Percentiles rank a stretch among this genome's conserved stretches.
These are phyloP conservation scores for Exophiala calicioides DNA, from an alignment of 2,329 filamentous ascomycete genomes.

Conservation along the genomic window DNA sequence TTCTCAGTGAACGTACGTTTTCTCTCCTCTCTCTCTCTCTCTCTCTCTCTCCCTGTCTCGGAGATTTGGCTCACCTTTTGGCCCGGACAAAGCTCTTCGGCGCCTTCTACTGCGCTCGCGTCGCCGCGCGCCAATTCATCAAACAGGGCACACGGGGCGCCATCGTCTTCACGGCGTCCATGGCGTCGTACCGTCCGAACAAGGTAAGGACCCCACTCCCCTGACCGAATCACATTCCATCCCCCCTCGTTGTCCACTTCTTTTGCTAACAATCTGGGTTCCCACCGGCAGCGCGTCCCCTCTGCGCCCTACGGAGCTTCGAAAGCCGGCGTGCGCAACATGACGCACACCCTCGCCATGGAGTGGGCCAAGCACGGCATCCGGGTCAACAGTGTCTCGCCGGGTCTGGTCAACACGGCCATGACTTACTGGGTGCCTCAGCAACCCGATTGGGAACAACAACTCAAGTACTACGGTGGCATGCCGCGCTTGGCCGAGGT, in stretches of 20 bases:
- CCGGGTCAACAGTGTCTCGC: slow-evolving; percentile 26
- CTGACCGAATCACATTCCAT: too few relatives aligned
- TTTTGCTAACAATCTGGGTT: background rate
- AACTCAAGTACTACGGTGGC: slow-evolving; percentile 61
- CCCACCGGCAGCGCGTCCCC: slow-evolving; percentile 45
- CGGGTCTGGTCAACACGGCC: slow-evolving; percentile 34
- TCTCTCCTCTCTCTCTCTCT: slow-evolving; percentile 17
- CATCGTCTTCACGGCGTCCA: slow-evolving; percentile 50
- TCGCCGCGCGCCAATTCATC: slow-evolving; percentile 41
- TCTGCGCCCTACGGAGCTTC: slow-evolving; percentile 39
- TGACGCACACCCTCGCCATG: slow-evolving; percentile 62
- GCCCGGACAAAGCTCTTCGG: slow-evolving; percentile 24
- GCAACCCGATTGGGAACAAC: slow-evolving; percentile 57
- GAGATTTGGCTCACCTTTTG: background rate
- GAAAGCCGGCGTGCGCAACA: slow-evolving; percentile 65
- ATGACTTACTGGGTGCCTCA: slow-evolving; percentile 55
- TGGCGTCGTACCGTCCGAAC: slow-evolving; percentile 53
- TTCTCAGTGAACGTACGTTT: slow-evolving; percentile 42
- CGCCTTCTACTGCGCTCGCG: slow-evolving; percentile 36
- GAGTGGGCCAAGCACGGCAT: slow-evolving; percentile 29
- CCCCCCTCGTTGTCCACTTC: too few relatives aligned
- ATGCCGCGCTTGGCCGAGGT: slow-evolving; percentile 57
- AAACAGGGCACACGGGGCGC: slow-evolving; percentile 41
- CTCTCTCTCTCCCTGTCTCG: too few relatives aligned
- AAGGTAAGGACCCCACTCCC: too few relatives aligned